Conservation (phyloP, 441 rosid genomes). For the Adansonia gregorii region DNA sequence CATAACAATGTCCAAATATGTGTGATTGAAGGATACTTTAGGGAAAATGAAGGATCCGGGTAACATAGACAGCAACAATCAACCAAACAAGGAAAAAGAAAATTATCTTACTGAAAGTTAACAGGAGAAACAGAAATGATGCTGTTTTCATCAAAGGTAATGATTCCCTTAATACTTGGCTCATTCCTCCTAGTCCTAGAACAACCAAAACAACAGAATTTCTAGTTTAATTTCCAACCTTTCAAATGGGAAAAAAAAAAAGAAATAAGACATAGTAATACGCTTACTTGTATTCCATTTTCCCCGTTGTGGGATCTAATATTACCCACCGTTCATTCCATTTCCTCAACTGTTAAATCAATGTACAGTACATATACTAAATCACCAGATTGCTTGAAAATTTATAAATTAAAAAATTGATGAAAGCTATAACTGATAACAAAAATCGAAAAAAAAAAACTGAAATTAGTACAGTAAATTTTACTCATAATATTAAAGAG, state of each 20-base stretch:
- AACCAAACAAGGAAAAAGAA: constrained; percentile 15
- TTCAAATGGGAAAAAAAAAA: not conserved
- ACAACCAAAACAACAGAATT: constrained; percentile 21
- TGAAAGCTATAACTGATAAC: not conserved
- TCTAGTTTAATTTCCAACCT: not conserved
- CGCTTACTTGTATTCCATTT: constrained; percentile 96
- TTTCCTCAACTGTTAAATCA: constrained; percentile 65
- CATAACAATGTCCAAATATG: not conserved
- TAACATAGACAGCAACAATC: constrained; percentile 7
- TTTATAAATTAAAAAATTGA: not conserved
- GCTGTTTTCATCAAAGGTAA: constrained; percentile 84
- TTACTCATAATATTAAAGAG: not conserved
- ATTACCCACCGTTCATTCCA: constrained; percentile 99
- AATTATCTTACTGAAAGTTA: constrained; percentile 80
- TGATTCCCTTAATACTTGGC: constrained; percentile 78
- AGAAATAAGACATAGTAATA: not conserved
- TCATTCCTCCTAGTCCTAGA: constrained; percentile 86
- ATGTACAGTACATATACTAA: constrained; percentile 13
- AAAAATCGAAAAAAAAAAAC: not conserved
- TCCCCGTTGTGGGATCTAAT: constrained; percentile 93
- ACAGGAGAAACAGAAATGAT: constrained; percentile 86
- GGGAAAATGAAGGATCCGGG: not conserved
- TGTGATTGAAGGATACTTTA: not conserved
- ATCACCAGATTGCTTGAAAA: constrained; percentile 10
- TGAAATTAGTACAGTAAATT: not conserved